Percentiles rank a stretch among this genome's conserved stretches.
Evolutionary conservation across 805 yeast genomes (phyloP).

Genomic region (Candida gorgasii): DNA sequence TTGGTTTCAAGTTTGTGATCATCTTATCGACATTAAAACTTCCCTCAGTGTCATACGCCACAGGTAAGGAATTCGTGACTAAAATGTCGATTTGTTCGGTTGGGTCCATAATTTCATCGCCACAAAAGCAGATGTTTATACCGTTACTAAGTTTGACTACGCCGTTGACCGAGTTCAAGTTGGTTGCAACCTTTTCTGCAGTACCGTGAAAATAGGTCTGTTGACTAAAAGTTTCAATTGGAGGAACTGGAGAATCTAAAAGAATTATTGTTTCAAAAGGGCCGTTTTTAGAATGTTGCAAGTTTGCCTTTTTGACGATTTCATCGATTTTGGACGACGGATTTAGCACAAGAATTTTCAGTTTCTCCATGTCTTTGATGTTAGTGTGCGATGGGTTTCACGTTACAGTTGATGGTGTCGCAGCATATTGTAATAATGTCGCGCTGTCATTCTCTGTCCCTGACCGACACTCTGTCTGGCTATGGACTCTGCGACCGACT

Average conservation of each 20-base stretch:
- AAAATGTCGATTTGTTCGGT: slow-evolving; percentile 50
- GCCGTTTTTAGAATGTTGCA: slow-evolving; percentile 58
- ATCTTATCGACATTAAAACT: slow-evolving; percentile 46
- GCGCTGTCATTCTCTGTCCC: too few relatives aligned
- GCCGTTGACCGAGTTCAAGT: slow-evolving; percentile 29
- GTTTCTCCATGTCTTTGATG: slow-evolving; percentile 15
- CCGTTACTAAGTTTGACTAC: slow-evolving; percentile 43
- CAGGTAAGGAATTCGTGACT: slow-evolving; percentile 57
- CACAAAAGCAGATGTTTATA: slow-evolving; percentile 47
- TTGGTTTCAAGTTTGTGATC: slow-evolving; percentile 50
- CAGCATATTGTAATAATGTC: too few relatives aligned
- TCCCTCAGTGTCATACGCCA: slow-evolving; percentile 49
- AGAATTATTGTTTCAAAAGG: slow-evolving; percentile 61
- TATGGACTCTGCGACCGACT: too few relatives aligned
- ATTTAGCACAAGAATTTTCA: slow-evolving; percentile 46
- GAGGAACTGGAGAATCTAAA: slow-evolving; percentile 26
- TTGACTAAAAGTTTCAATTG: slow-evolving; percentile 21
- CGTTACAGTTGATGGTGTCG: not conserved
- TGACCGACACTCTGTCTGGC: too few relatives aligned
- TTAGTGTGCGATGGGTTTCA: slow-evolving; percentile 11
- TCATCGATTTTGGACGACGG: slow-evolving; percentile 48
- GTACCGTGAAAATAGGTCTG: slow-evolving; percentile 9
- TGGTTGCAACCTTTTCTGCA: slow-evolving; percentile 16
- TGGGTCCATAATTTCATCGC: slow-evolving; percentile 19
- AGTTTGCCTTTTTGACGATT: slow-evolving; percentile 45